phyloP scores from a whole-genome alignment of 1,284 basidiomycete genomes.

The Malassezia yamatoensis region DNA sequence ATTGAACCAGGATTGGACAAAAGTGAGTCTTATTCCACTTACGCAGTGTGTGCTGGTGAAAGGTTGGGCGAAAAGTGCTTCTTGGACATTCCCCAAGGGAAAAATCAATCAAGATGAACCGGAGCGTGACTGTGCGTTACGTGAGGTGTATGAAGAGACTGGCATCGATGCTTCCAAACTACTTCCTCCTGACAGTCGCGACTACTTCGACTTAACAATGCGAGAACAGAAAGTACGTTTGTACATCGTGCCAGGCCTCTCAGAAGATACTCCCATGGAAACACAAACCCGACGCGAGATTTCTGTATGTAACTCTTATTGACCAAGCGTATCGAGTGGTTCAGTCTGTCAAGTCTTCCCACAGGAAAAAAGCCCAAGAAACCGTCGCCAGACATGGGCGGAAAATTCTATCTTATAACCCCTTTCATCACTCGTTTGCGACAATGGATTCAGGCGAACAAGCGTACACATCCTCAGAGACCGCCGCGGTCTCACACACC shows the following conservation, averaged over 20 bases:
- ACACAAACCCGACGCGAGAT: slow-evolving; percentile 97
- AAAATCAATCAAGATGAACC: slow-evolving; percentile 87
- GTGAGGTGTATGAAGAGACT: slow-evolving; percentile 53
- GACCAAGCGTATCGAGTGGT: slow-evolving; percentile 88
- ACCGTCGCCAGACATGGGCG: slow-evolving; percentile 49
- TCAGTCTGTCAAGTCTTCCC: slow-evolving; percentile 75
- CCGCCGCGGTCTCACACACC: slow-evolving; percentile 7
- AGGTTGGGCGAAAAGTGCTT: slow-evolving; percentile 89
- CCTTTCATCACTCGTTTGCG: slow-evolving; percentile 63
- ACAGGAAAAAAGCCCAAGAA: slow-evolving; percentile 76
- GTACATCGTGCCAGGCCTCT: slow-evolving; percentile 81
- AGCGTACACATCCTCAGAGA: slow-evolving; percentile 25
- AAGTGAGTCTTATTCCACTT: slow-evolving; percentile 15
- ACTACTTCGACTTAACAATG: slow-evolving; percentile 77
- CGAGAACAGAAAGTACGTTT: slow-evolving; percentile 79
- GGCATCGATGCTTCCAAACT: slow-evolving; percentile 40
- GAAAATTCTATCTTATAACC: slow-evolving; percentile 89
- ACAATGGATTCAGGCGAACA: slow-evolving; percentile 42
- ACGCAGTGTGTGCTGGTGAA: slow-evolving; percentile 54
- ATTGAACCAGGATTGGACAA: slow-evolving; percentile 80
- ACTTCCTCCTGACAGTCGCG: slow-evolving; percentile 28
- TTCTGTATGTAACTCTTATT: slow-evolving; percentile 59
- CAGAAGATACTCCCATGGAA: slow-evolving; percentile 77
- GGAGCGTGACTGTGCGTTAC: slow-evolving; percentile 49
- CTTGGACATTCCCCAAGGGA: slow-evolving; percentile 97